Evolutionary conservation across 306 rosid genomes (phyloP), one percentile per base, ranked within the genome.

Genomic region (Cucurbita moschata): DNA sequence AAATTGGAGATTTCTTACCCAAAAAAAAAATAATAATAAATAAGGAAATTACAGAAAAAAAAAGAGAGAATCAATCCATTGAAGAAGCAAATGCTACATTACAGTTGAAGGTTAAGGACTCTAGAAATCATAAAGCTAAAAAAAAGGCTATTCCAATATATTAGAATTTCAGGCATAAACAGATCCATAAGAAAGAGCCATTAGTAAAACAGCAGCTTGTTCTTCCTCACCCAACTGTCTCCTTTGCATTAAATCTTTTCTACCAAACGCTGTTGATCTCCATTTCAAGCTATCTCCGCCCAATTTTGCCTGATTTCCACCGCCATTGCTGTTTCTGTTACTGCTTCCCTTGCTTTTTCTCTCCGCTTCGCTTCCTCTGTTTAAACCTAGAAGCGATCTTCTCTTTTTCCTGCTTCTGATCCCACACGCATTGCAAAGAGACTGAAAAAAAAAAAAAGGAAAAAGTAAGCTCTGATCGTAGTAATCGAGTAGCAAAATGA

Each of bases 371-470:
- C 58, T 78, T n/a, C 86, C 88, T 59, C 84, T 87, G 80, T 74
- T 86, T 16, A 90, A 62, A 0, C 96, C 96, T 67, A 94, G 11
- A 44, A 87, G 82, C 0, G 96, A 94, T 71, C 97, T 82, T 74
- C 90, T 86, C 87, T 91, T 95, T 85, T 95, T 95, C 81, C 99
- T 64, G 87, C 97, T 95, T 72, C 96, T 91, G 88, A 95, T 95
- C 83, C 97, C 97, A 15, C 99, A 95, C 0, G 97, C 99, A 82
- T 95, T 95, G 52, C 99, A 95, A 0, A 95, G 85, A 0, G 99
- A 94, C 99, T 94, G 88, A 37, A 14, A 26, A 19, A 11, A 18
- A 38, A 52, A 44, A 18, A 1, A 0, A 30, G 35, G 35, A 30
- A 30, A 30, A 30, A 30, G 0, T 0, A 50, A 52, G 26, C 42